phyloP scores from a whole-genome alignment of 768 basidiomycete species.

The Pisolithus tinctorius region DNA sequence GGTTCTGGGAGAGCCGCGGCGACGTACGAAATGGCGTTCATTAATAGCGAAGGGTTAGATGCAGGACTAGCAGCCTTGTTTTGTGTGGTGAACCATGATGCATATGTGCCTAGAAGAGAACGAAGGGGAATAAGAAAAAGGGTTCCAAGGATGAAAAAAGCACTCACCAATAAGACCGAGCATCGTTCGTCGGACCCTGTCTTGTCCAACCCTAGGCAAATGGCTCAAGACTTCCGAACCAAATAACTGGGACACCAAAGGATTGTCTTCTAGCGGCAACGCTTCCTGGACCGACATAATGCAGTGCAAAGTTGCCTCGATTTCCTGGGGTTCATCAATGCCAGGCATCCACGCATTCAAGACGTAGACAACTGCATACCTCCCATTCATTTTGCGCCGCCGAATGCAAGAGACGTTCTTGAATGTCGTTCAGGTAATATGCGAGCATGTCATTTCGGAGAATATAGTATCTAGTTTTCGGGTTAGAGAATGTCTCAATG shows the following conservation, averaged over 20 bases:
- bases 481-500: slow-evolving; percentile 5
- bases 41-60: slow-evolving; percentile 41
- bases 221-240: slow-evolving; percentile 62
- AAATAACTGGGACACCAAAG: slow-evolving; percentile 59
- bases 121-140: not conserved
- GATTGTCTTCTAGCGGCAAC: slow-evolving; percentile 51
- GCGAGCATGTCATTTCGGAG: slow-evolving; percentile 78
- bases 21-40: slow-evolving; percentile 63
- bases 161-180: slow-evolving; percentile 66
- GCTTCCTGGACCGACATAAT: slow-evolving; percentile 86
- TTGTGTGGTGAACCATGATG: slow-evolving; percentile 72
- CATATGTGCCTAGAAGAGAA: slow-evolving; percentile 50
- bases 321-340: slow-evolving; percentile 43
- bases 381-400: slow-evolving; percentile 61
- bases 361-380: slow-evolving; percentile 33
- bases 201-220: slow-evolving; percentile 57
- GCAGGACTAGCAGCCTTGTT: slow-evolving; percentile 22
- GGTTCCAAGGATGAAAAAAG: not conserved
- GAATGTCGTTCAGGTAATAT: slow-evolving; percentile 58
- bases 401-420: slow-evolving; percentile 41
- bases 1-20: slow-evolving; percentile 64
- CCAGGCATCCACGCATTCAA: not conserved
- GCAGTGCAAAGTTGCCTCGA: slow-evolving; percentile 84
- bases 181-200: slow-evolving; percentile 66
- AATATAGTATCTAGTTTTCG: slow-evolving; percentile 65